These are phyloP conservation scores for Choiromyces venosus DNA, from an alignment of 495 filamentous ascomycete species.

Conservation along the genomic window DNA sequence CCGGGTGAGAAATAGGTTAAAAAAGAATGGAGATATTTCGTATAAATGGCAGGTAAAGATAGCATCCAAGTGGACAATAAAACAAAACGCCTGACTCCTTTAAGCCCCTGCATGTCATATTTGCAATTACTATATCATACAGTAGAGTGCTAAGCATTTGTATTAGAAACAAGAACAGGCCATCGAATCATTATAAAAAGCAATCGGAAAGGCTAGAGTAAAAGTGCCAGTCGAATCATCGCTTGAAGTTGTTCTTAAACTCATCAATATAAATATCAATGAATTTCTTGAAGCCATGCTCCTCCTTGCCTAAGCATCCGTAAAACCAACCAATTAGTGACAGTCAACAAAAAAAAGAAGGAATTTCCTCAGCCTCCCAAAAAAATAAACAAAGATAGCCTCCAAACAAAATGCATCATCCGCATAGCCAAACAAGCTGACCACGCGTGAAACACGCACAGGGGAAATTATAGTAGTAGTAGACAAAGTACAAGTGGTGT, in stretches of 20 bases:
- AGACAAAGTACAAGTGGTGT: neutral
- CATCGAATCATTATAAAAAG: neutral
- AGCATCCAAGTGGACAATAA: neutral
- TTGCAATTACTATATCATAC: neutral
- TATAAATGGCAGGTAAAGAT: neutral
- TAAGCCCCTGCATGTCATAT: neutral
- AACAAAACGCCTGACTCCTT: neutral
- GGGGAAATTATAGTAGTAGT: neutral
- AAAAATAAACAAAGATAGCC: neutral
- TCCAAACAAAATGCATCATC: neutral
- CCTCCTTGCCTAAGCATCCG: neutral
- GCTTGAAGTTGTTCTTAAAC: conserved; percentile 54
- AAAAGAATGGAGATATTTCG: neutral
- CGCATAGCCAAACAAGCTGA: neutral
- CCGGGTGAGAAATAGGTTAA: neutral
- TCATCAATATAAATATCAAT: conserved; percentile 56
- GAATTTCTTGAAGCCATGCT: conserved; percentile 45
- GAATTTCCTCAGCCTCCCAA: neutral
- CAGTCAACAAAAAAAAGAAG: neutral
- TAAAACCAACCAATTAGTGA: conserved; percentile 8
- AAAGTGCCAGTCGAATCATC: conserved; percentile 35
- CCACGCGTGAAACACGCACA: conserved; percentile 6
- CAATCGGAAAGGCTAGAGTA: neutral
- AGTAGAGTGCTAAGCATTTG: neutral
- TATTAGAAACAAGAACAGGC: neutral